phyloP scores from a whole-genome alignment of 2,329 filamentous ascomycete genomes.

The Colletotrichum caudatum region DNA sequence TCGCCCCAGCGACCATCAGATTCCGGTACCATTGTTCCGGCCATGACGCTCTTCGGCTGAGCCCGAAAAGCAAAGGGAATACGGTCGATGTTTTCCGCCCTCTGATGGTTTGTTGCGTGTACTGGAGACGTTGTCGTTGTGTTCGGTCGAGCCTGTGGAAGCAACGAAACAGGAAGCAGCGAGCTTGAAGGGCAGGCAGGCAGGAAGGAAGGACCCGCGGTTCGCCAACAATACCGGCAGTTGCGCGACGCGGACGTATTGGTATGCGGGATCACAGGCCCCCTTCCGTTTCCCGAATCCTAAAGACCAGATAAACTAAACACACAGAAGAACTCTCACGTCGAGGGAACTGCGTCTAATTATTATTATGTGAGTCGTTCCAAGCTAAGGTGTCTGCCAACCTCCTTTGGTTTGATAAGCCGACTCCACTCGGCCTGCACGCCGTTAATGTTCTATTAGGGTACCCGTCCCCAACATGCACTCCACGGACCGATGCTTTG shows the following conservation, averaged over 20 bases:
- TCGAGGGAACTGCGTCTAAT: slow-evolving; percentile 1
- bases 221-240: not conserved
- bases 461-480: not conserved
- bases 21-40: not conserved
- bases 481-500: slow-evolving; percentile 29
- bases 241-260: not conserved
- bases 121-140: not conserved
- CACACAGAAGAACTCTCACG: not conserved
- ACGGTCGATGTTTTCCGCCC: not conserved
- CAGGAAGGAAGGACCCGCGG: not conserved
- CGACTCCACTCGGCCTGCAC: slow-evolving; percentile 17
- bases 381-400: not conserved
- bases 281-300: not conserved
- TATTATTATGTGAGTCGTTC: slow-evolving; percentile 16
- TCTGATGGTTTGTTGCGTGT: not conserved
- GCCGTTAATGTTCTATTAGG: slow-evolving; percentile 18
- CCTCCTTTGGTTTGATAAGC: not conserved
- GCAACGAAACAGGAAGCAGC: not conserved
- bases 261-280: no score
- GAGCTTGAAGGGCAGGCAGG: not conserved
- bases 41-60: slow-evolving; percentile 13
- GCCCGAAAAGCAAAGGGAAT: not conserved
- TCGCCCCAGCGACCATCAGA: slow-evolving; percentile 47
- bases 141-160: not conserved
- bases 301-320: not conserved